These are phyloP conservation scores for Macrophomina tecta DNA, from an alignment of 2,329 filamentous ascomycete species.

Conservation along the genomic window DNA sequence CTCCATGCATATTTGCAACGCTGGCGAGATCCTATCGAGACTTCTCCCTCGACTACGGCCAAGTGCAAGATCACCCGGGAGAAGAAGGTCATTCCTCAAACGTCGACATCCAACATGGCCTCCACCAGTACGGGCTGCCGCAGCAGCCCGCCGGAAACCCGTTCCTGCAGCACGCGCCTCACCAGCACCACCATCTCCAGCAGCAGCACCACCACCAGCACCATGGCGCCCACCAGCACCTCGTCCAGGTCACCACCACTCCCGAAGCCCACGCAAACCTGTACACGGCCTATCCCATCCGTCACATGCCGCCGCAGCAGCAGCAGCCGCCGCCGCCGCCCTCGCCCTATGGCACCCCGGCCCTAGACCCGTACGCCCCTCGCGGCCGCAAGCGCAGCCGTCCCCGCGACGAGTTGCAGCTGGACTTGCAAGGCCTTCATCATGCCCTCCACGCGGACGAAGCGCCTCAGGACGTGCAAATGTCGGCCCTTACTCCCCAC, in stretches of 20 bases:
- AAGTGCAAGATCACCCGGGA: constrained; percentile 50
- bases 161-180: constrained; percentile 36
- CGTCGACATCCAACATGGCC: constrained; percentile 49
- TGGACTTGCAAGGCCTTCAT: constrained; percentile 45
- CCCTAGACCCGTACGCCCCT: constrained; percentile 30
- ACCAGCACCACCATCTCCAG: constrained; percentile 31
- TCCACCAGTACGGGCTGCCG: constrained; percentile 44
- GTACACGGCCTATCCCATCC: constrained; percentile 29
- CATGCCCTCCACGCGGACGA: constrained; percentile 49
- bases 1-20: constrained; percentile 57
- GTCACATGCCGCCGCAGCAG: constrained; percentile 41
- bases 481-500: constrained; percentile 45
- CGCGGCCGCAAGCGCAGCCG: constrained; percentile 52
- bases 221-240: constrained; percentile 43
- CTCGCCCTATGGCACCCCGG: constrained; percentile 42
- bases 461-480: constrained; percentile 44
- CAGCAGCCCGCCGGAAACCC: constrained; percentile 31
- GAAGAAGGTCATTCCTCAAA: constrained; percentile 50
- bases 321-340: constrained; percentile 33
- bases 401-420: constrained; percentile 45
- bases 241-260: constrained; percentile 47
- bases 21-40: constrained; percentile 55
- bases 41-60: constrained; percentile 53
- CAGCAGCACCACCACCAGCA: constrained; percentile 32
- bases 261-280: constrained; percentile 23